Evolutionary conservation across 208 protist species (phyloP), one percentile per base, ranked within the genome.

Genomic region (Perkinsela sp.): DNA sequence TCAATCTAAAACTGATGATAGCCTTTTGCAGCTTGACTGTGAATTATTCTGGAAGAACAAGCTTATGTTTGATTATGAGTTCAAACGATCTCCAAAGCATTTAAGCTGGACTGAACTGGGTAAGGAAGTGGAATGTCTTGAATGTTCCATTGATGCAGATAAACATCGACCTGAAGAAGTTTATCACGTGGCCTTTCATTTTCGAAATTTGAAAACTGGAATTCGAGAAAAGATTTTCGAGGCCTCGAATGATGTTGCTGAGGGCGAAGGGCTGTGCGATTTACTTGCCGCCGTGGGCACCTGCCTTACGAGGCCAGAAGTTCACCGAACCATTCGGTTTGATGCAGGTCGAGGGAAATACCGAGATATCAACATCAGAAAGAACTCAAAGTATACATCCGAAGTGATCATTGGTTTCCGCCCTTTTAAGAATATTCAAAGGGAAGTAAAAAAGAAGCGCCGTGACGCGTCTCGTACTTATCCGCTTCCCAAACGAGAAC

Each of bases 281-380:
- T 70, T 91, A 13, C 72, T 91, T 1, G 83, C 85, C 13, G 82
- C 85, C 0, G 69, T 91, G 65, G 85, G 85, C 29, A 80, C 81
- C 0, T 89, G 83, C 67, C 74, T 91, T 0, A 83, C 83, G 2
- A 77, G 85, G 31, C 74, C 83, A 2, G 80, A 88, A 70, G 83
- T 91, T 13, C 83, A 89, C 70, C 80, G 85, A 31, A 91, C 85
- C 29, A 88, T 91, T 66, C 81, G 85, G 68, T 91, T 91, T 71
- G 82, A 91, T 71, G 82, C 88, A 72, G 83, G 79, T 1, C 69
- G 76, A 0, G 79, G 81, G 31, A 78, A 75, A 29, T 84, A 74
- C 13, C 83, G 81, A 28, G 85, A 91, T 67, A 68, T 91, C 30
- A 80, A 80, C 1, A 78, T 91, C 66, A 81, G 82, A 28, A 91